A percentile compares a stretch with the other conserved stretches of the same genome.
Conservation (phyloP, 2,329 filamentous ascomycete genomes). For the Hypoxylon sp. region DNA sequence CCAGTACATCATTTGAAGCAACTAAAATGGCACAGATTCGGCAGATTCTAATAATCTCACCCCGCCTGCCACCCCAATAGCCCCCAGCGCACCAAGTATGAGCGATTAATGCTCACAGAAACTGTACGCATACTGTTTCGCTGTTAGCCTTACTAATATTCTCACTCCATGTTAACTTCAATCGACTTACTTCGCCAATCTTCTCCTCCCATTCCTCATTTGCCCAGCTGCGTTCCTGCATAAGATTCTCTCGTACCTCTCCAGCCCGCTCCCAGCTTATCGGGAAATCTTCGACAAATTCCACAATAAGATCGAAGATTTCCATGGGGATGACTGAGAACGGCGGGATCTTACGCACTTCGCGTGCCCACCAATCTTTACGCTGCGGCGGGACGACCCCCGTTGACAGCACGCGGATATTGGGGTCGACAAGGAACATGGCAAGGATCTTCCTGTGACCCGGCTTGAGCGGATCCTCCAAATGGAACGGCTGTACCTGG, state of each 20-base stretch:
- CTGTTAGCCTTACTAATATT: neutral
- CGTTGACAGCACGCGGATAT: conserved; percentile 63
- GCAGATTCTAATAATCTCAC: neutral
- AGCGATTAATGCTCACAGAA: conserved; percentile 17
- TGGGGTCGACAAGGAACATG: conserved; percentile 72
- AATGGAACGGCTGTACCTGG: conserved; percentile 64
- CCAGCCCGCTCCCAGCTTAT: conserved; percentile 50
- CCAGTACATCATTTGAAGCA: neutral
- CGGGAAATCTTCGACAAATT: conserved; percentile 46
- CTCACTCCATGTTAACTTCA: neutral
- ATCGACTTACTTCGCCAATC: conserved; percentile 16
- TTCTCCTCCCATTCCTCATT: conserved; percentile 5
- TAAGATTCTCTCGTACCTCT: conserved; percentile 43
- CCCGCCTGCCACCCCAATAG: neutral
- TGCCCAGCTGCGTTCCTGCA: conserved; percentile 43
- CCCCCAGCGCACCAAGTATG: neutral
- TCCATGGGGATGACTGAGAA: conserved; percentile 57
- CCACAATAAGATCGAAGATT: conserved; percentile 48
- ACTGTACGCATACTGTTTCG: neutral
- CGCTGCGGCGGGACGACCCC: conserved; percentile 59
- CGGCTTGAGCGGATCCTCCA: conserved; percentile 64
- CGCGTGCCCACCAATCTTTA: conserved; percentile 56
- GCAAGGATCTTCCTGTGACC: conserved; percentile 71
- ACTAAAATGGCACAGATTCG: neutral
- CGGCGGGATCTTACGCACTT: conserved; percentile 39